Percentiles rank a stretch among this genome's conserved stretches.
phyloP scores from a whole-genome alignment of 768 basidiomycete genomes.

The Podaxis sp. region DNA sequence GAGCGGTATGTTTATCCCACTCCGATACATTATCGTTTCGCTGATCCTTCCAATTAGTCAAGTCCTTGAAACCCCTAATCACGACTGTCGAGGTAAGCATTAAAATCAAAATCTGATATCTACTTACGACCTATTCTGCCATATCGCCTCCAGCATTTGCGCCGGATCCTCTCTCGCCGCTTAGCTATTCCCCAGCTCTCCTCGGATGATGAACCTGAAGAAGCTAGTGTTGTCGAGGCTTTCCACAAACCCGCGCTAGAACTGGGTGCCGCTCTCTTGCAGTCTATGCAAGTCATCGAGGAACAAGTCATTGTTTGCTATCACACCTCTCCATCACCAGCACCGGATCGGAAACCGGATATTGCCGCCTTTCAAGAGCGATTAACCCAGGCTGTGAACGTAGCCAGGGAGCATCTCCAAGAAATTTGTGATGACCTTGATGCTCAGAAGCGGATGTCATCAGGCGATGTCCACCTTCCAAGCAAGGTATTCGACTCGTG shows the following conservation, averaged over 20 bases:
- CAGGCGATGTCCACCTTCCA: conserved; percentile 21
- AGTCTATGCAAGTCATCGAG: conserved; percentile 33
- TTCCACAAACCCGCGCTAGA: conserved; percentile 28
- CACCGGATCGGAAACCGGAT: background rate
- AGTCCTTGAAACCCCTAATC: conserved; percentile 41
- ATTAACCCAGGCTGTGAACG: conserved; percentile 21
- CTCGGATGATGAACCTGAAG: conserved; percentile 1
- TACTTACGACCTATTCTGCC: background rate
- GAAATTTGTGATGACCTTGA: conserved; percentile 30
- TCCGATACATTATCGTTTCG: background rate
- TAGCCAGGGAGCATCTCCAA: conserved; percentile 28
- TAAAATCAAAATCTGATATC: background rate
- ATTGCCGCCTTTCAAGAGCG: conserved; percentile 19
- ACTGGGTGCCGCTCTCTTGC: conserved; percentile 33
- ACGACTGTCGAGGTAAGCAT: conserved; percentile 33
- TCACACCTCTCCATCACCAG: conserved; percentile 18
- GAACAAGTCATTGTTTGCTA: conserved; percentile 28
- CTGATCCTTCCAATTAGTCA: conserved; percentile 24
- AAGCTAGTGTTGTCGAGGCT: conserved; percentile 15
- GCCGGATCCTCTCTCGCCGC: conserved; percentile 44
- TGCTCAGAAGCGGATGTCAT: conserved; percentile 21
- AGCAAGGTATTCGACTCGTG: conserved; percentile 33
- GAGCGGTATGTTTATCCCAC: conserved; percentile 29
- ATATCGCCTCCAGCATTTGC: conserved; percentile 28
- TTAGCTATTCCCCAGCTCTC: conserved; percentile 23